Conservation (phyloP, 306 rosid species). For the Amphicarpaea edgeworthii region DNA sequence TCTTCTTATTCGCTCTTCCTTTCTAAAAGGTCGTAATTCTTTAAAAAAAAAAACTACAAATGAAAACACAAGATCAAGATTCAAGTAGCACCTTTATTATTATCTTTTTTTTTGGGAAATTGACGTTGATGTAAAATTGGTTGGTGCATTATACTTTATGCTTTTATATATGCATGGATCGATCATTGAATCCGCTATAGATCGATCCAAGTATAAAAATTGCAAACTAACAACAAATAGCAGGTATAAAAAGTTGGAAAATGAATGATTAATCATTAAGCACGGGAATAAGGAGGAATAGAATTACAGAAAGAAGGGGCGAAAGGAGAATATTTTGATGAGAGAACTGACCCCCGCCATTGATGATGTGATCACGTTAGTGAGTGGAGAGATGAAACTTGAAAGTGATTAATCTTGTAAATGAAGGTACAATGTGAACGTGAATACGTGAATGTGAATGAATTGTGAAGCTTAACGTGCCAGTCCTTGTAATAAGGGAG, state of each 20-base stretch:
- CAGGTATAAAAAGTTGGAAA: not conserved
- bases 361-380: conserved; percentile 36
- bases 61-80: not conserved
- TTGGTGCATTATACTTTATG: not conserved
- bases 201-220: not conserved
- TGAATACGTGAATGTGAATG: conserved; percentile 15
- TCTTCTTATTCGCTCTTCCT: no score
- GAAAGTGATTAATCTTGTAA: conserved; percentile 46
- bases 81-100: not conserved
- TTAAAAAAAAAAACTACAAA: not conserved
- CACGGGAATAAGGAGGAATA: not conserved
- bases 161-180: not conserved
- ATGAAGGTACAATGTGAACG: conserved; percentile 22
- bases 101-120: not conserved
- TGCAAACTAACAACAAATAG: not conserved
- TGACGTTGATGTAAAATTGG: not conserved
- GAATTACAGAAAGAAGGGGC: not conserved
- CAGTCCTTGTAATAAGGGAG: conserved; percentile 15
- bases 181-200: not conserved
- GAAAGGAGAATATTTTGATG: not conserved
- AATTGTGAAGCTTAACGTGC: conserved; percentile 24
- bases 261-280: not conserved
- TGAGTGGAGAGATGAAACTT: conserved; percentile 42
- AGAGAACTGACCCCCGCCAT: conserved; percentile 35
- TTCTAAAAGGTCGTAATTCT: not conserved